Evolutionary conservation across 2,329 filamentous ascomycete species (phyloP).

Genomic region (Tolypocladium capitatum): DNA sequence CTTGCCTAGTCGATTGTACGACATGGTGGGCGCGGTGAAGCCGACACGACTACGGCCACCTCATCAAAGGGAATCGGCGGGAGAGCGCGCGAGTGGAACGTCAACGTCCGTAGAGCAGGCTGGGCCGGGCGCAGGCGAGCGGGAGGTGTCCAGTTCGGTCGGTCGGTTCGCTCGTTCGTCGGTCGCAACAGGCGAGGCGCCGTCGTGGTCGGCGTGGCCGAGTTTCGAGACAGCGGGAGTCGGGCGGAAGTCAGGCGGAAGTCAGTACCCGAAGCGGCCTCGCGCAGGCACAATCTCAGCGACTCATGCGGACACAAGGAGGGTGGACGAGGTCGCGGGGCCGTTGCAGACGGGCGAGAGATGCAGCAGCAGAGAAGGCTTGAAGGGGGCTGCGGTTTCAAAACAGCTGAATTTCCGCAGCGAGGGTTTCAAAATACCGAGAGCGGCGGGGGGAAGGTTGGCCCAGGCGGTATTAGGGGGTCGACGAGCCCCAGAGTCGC

Average conservation of each 20-base stretch:
- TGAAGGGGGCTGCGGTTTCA: not conserved
- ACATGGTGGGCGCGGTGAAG: constrained; percentile 33
- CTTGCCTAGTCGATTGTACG: constrained; percentile 64
- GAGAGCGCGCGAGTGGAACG: not conserved
- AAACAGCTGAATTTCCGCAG: not conserved
- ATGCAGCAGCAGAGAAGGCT: not conserved
- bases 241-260: not conserved
- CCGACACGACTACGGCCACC: not conserved
- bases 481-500: no score
- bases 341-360: not conserved
- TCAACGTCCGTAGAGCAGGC: not conserved
- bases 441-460: no score
- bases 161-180: not conserved
- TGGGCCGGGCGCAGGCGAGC: not conserved
- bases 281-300: not conserved
- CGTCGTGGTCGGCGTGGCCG: not conserved
- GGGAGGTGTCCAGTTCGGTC: not conserved
- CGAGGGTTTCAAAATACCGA: not conserved
- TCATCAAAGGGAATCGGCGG: not conserved
- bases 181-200: not conserved
- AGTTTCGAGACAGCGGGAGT: not conserved
- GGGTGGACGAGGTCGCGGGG: not conserved
- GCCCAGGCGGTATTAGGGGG: no score
- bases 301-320: not conserved
- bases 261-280: not conserved